These are phyloP conservation scores for Hirsutella minnesotensis DNA, from an alignment of 2,329 filamentous ascomycete genomes.

Conservation along the genomic window DNA sequence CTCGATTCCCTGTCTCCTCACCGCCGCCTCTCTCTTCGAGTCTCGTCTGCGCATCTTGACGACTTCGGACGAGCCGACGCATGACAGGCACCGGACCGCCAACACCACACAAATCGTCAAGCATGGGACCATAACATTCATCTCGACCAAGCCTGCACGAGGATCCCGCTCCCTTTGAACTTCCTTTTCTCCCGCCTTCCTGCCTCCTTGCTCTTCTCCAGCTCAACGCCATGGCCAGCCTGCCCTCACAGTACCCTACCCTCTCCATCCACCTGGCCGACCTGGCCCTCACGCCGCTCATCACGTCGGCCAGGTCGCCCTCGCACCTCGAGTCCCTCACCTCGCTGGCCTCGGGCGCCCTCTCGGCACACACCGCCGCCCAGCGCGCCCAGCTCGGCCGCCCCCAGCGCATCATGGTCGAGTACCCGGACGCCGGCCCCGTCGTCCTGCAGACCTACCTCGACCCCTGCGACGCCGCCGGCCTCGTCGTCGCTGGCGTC, in stretches of 20 bases:
- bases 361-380: slow-evolving; percentile 40
- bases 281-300: slow-evolving; percentile 42
- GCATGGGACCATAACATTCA: neutral
- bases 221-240: slow-evolving; percentile 18
- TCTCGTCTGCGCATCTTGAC: too few species aligned
- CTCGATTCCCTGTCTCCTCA: too few species aligned
- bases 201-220: neutral
- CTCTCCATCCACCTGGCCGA: slow-evolving; percentile 47
- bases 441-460: slow-evolving; percentile 35
- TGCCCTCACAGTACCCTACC: slow-evolving; percentile 35
- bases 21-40: too few species aligned
- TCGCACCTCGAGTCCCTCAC: slow-evolving; percentile 38
- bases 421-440: slow-evolving; percentile 33
- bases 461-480: slow-evolving; percentile 20
- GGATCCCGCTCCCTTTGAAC: too few species aligned
- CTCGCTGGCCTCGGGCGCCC: slow-evolving; percentile 37
- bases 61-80: too few species aligned
- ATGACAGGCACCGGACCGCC: too few species aligned
- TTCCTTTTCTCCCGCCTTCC: too few species aligned
- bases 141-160: too few species aligned
- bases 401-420: slow-evolving; percentile 46
- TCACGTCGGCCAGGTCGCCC: slow-evolving; percentile 36
- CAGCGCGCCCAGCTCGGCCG: slow-evolving; percentile 39
- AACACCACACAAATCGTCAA: too few species aligned
- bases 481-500: slow-evolving; percentile 4